Base-by-base conservation (phyloP, 2,329 filamentous ascomycete genomes). In the Exophiala aquamarina region DNA sequence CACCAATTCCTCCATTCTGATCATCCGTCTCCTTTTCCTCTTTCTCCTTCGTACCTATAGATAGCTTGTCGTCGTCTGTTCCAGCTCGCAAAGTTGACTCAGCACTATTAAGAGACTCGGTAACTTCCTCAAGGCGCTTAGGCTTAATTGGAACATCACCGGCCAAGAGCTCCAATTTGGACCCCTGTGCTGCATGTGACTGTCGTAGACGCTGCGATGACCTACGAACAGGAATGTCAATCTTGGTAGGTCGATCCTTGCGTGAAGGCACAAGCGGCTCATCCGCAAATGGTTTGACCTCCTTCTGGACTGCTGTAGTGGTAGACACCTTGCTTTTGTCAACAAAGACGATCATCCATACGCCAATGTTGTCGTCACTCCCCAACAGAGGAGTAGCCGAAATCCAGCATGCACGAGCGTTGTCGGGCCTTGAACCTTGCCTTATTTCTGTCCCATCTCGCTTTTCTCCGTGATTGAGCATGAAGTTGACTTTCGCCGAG, bases 331-430 rank as follows among this genome's bases (percentile, higher is more conserved):
- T 52, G 2, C 21, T 44, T 29, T 67, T 63, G 44, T 73, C 70
- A 1, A 72, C 67, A 59, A 74, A 63, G 3, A 74, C 68, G 2
- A 72, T 59, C 69, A 74, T 73, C 71, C 71, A 74, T 1, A 74
- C 71, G 4, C 71, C 71, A 11, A 73, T 66, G 34, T 60, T 61
- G 21, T 69, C 68, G 45, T 73, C 70, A 15, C 58, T 61, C 4
- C 70, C 71, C 9, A 71, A 50, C 8, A 74, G 47, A 2, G 71
- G 71, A 14, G 71, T 74, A 45, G 70, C 72, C 40, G 72, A 70
- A 5, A 73, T 63, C 65, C 70, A 74, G 32, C 69, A 62, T 17
- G 63, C 38, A 42, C 47, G 47, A 15, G 47, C 44, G 10, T 44
- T 44, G 19, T 51, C 47, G n/a, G 44, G 32, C 39, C 55, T 46